Base-by-base conservation (phyloP, 805 yeast genomes). In the Ogataea naganishii region DNA sequence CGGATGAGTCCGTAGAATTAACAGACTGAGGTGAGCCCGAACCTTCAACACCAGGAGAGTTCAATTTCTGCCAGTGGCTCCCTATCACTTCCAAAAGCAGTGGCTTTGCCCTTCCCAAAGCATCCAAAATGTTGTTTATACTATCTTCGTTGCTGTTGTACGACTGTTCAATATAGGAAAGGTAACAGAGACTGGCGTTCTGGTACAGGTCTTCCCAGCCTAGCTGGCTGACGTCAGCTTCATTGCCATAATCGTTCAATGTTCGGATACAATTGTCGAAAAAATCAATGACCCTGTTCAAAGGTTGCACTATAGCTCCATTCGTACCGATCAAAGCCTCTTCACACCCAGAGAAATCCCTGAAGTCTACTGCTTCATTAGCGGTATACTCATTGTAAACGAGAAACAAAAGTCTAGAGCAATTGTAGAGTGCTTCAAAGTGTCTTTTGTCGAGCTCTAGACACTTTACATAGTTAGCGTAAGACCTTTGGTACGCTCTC, bases 401-500 rank as follows among this genome's bases (percentile, higher is more conserved):
- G 34, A 69, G 74, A 37, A 68, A 75, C 14, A 75, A 49, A 37
- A 80, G 56, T 34, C 89, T 48, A 13, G 73, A 62, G 3, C 72
- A 55, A 49, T 80, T 80, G 47, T 78, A 80, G 36, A 65, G 56
- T 11, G 72, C 59, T 45, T 79, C 84, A 18, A 58, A 27, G 32
- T 38, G 29, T 4, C 30, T 35, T 8, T 37, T 31, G 14, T 50
- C 40, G 5, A 50, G 24, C 3, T 37, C 30, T 9, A 65, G 46
- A 1, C 75, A 64, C 20, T 41, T 40, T 3, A 37, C 31, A 41
- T 78, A 79, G 24, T 49, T 40, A 8, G 45, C 47, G 37, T 60
- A 69, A 0, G 85, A 79, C 29, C 65, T 56, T 39, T 75, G 77
- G 46, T 77, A 80, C 39, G 78, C 78, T 23, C 88, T 49, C 9